These are phyloP conservation scores for Gloeophyllum trabeum DNA, from an alignment of 768 basidiomycete genomes.

Conservation along the genomic window DNA sequence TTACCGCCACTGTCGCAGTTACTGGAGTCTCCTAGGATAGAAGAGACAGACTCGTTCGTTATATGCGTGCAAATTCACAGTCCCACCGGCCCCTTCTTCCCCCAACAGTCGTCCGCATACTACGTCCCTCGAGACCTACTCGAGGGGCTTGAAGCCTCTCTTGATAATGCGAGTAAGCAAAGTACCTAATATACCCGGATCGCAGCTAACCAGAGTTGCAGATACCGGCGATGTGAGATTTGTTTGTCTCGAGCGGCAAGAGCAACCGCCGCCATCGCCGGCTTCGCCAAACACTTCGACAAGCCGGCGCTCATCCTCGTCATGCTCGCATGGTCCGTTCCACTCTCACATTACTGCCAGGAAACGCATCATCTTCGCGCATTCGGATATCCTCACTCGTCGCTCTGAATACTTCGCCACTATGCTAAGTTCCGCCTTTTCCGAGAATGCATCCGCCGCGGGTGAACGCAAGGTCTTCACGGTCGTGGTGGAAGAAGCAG, in stretches of 20 bases:
- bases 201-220: slow-evolving; percentile 10
- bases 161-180: slow-evolving; percentile 59
- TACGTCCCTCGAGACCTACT: slow-evolving; percentile 58
- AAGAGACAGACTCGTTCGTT: slow-evolving; percentile 55
- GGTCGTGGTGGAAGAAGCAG: slow-evolving; percentile 67
- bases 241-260: slow-evolving; percentile 50
- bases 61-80: slow-evolving; percentile 69
- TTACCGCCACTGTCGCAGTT: slow-evolving; percentile 52
- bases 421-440: slow-evolving; percentile 60
- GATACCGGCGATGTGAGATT: slow-evolving; percentile 74
- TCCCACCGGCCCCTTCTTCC: slow-evolving; percentile 39
- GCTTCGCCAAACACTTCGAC: slow-evolving; percentile 19
- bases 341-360: slow-evolving; percentile 40
- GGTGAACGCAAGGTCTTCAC: slow-evolving; percentile 51
- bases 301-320: slow-evolving; percentile 27
- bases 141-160: slow-evolving; percentile 55
- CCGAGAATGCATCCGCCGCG: slow-evolving; percentile 32
- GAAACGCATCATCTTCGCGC: slow-evolving; percentile 68
- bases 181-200: neutral
- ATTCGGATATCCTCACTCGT: slow-evolving; percentile 62
- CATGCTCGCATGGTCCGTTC: slow-evolving; percentile 30
- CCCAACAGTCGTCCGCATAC: slow-evolving; percentile 53
- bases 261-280: slow-evolving; percentile 16
- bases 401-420: slow-evolving; percentile 75
- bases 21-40: slow-evolving; percentile 46